These are phyloP conservation scores for Brassica juncea DNA, from an alignment of 345 rosid species.

Conservation along the genomic window DNA sequence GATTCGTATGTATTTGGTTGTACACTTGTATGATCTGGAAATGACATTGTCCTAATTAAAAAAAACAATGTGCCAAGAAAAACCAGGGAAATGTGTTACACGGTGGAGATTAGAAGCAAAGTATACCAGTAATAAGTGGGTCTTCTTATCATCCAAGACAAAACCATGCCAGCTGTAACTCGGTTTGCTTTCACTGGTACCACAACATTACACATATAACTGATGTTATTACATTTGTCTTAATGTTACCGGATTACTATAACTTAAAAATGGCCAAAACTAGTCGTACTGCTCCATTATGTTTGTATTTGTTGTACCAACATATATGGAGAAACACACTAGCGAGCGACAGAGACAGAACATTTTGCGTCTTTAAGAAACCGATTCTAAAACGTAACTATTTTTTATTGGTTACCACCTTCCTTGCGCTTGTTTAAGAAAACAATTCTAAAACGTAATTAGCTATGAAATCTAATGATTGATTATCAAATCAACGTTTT, in stretches of 20 bases:
- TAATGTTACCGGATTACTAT: neutral
- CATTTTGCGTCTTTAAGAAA: conserved; percentile 35
- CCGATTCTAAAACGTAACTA: conserved; percentile 33
- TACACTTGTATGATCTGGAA: conserved; percentile 21
- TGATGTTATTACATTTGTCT: conserved; percentile 10
- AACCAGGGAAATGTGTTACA: neutral
- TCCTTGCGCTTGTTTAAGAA: no score
- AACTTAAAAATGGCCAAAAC: neutral
- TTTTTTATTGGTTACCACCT: neutral
- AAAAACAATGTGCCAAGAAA: neutral
- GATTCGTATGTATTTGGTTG: neutral
- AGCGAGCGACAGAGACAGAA: conserved; percentile 27
- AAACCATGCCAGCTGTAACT: conserved; percentile 28
- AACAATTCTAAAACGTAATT: conserved; percentile 26
- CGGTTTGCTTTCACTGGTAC: conserved; percentile 22
- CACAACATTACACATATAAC: conserved; percentile 16
- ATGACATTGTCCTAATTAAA: neutral
- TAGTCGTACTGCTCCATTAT: conserved; percentile 22
- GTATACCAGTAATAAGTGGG: conserved; percentile 15
- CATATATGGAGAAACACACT: conserved; percentile 19
- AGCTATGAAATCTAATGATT: neutral
- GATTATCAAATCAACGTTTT: neutral
- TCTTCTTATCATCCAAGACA: conserved; percentile 38
- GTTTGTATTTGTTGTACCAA: conserved; percentile 28
- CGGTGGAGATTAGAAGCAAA: conserved; percentile 18